A percentile compares a stretch with the other conserved stretches of the same genome.
These are phyloP conservation scores for Emmonsiellopsis sp. DNA, from an alignment of 2,329 filamentous ascomycete species.

Conservation along the genomic window DNA sequence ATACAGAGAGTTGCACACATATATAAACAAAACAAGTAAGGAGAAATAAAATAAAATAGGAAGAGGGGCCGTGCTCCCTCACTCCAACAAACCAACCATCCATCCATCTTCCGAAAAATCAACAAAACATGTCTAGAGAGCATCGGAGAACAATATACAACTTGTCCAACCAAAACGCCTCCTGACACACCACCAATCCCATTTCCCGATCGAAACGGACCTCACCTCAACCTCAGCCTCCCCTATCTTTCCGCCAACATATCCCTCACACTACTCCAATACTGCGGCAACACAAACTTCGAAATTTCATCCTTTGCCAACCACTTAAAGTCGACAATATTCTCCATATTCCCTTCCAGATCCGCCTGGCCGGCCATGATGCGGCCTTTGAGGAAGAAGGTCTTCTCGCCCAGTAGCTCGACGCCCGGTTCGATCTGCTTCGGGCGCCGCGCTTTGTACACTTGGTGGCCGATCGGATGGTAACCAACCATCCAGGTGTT, in stretches of 20 bases:
- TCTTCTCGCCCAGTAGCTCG: constrained; percentile 60
- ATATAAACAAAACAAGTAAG: background rate
- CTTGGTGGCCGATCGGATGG: constrained; percentile 73
- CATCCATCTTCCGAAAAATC: background rate
- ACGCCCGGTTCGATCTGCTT: constrained; percentile 28
- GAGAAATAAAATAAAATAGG: background rate
- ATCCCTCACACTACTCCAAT: constrained; percentile 67
- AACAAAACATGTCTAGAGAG: too few relatives aligned
- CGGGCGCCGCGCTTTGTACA: constrained; percentile 46
- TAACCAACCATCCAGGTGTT: constrained; percentile 97
- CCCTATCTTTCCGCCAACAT: constrained; percentile 70
- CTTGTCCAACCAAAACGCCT: too few relatives aligned
- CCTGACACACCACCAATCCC: background rate
- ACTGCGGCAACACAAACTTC: constrained; percentile 53
- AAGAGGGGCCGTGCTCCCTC: background rate
- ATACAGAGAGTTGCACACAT: background rate
- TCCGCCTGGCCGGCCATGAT: constrained; percentile 97
- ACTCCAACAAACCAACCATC: background rate
- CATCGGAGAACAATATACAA: too few relatives aligned
- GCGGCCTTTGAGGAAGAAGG: constrained; percentile 90
- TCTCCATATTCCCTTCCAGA: constrained; percentile 52
- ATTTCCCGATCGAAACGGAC: background rate
- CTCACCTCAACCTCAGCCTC: background rate
- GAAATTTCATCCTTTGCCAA: constrained; percentile 79
- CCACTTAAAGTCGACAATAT: constrained; percentile 81